Evolutionary conservation across 441 rosid species (phyloP).

Genomic region (Erysimum cheiri): DNA sequence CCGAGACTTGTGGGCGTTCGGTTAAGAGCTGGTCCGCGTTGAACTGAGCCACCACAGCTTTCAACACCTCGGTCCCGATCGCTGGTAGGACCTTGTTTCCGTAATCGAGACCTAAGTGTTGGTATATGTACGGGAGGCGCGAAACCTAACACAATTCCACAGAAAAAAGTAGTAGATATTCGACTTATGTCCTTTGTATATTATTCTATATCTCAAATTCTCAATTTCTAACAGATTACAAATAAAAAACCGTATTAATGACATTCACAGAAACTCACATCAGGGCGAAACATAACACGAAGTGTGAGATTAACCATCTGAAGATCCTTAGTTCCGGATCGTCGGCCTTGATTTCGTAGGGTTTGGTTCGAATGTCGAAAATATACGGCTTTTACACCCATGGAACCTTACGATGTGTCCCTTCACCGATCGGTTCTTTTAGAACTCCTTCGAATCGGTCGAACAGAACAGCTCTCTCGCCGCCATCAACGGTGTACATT

Average conservation of each 20-base stretch:
- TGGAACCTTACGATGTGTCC: constrained; percentile 79
- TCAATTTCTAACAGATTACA: too few species aligned
- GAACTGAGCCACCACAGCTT: constrained; percentile 91
- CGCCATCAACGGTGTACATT: constrained; percentile 85
- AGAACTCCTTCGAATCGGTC: constrained; percentile 78
- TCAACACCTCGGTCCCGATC: constrained; percentile 82
- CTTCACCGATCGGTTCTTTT: constrained; percentile 74
- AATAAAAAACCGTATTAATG: background rate
- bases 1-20: constrained; percentile 81
- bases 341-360: constrained; percentile 72
- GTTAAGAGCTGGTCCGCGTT: constrained; percentile 91
- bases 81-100: constrained; percentile 86
- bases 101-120: constrained; percentile 80
- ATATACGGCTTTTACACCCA: constrained; percentile 85
- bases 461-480: constrained; percentile 81
- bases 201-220: background rate
- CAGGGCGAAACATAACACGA: constrained; percentile 83
- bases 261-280: constrained; percentile 47
- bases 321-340: constrained; percentile 92
- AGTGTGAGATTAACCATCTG: constrained; percentile 92
- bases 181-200: background rate
- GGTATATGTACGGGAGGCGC: constrained; percentile 68
- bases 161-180: background rate
- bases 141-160: constrained; percentile 51
- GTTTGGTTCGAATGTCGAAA: constrained; percentile 74